Evolutionary conservation across 2,329 filamentous ascomycete species (phyloP).

Genomic region (Hypoxylon sp.): DNA sequence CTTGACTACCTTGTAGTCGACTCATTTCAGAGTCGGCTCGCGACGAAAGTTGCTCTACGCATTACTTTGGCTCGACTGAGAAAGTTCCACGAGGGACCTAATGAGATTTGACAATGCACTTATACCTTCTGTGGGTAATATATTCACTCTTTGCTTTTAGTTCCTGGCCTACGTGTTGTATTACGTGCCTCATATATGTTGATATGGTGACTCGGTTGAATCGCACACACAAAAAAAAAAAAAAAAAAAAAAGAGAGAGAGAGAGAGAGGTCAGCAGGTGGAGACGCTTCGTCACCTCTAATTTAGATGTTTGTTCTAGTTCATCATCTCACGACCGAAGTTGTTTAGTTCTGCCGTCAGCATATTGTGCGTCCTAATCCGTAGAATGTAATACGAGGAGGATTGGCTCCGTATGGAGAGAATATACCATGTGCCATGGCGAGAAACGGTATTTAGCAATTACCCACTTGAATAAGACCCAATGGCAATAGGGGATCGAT

Average conservation of each 20-base stretch:
- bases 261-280: constrained; percentile 21
- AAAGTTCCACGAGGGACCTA: not conserved
- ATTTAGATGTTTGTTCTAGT: constrained; percentile 21
- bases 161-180: not conserved
- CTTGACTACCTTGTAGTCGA: not conserved
- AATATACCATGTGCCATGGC: constrained; percentile 11
- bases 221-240: not conserved
- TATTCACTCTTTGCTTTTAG: constrained; percentile 18
- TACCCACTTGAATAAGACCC: constrained; percentile 11
- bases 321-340: constrained; percentile 26
- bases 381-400: constrained; percentile 26
- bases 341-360: constrained; percentile 29
- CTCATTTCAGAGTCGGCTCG: constrained; percentile 5
- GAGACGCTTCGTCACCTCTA: constrained; percentile 35
- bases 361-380: constrained; percentile 16
- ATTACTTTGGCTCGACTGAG: constrained; percentile 15
- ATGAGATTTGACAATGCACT: constrained; percentile 6
- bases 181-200: not conserved
- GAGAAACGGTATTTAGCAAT: constrained; percentile 13
- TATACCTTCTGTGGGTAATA: constrained; percentile 28
- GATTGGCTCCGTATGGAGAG: not conserved
- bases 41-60: not conserved
- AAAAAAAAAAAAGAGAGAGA: no score
- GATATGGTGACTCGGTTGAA: constrained; percentile 2
- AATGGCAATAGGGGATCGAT: constrained; percentile 26